Percentiles rank a stretch among this genome's conserved stretches.
These are phyloP conservation scores for Capronia americana DNA, from an alignment of 2,329 filamentous ascomycete genomes.

Conservation along the genomic window DNA sequence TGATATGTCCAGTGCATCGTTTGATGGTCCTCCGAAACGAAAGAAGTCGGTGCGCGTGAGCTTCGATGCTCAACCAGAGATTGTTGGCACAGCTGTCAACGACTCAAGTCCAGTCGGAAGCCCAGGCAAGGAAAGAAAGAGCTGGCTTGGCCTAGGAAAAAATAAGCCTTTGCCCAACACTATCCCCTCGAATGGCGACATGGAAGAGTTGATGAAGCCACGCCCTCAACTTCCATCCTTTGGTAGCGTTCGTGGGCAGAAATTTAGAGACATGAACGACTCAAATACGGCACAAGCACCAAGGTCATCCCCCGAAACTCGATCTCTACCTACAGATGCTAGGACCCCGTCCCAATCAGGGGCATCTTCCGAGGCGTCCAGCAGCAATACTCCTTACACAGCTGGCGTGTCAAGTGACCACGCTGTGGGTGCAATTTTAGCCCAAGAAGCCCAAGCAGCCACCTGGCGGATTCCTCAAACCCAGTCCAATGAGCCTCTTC, in stretches of 20 bases:
- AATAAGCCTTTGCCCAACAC: conserved; percentile 43
- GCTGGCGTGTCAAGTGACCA: conserved; percentile 57
- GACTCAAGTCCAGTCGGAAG: conserved; percentile 43
- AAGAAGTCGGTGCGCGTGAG: conserved; percentile 68
- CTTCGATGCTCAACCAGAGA: conserved; percentile 66
- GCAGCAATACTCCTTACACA: conserved; percentile 44
- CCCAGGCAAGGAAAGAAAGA: conserved; percentile 43
- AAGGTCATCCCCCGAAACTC: conserved; percentile 41
- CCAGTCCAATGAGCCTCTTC: conserved; percentile 65
- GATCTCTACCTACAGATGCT: conserved; percentile 18
- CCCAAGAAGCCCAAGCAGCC: conserved; percentile 49
- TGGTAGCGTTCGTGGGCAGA: conserved; percentile 64
- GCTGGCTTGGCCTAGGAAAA: conserved; percentile 48
- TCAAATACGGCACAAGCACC: conserved; percentile 8
- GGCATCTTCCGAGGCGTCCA: conserved; percentile 44
- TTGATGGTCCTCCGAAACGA: conserved; percentile 53
- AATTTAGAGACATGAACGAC: conserved; percentile 37
- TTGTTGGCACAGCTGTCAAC: conserved; percentile 54
- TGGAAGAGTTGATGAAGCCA: conserved; percentile 64
- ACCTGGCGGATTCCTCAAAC: conserved; percentile 7
- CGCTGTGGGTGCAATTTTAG: conserved; percentile 57
- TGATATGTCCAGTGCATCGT: conserved; percentile 59
- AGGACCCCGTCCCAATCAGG: conserved; percentile 20
- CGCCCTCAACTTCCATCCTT: conserved; percentile 66
- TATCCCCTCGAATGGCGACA: conserved; percentile 54